These are phyloP conservation scores for Sporothrix protearum DNA, from an alignment of 2,329 filamentous ascomycete species.

Conservation along the genomic window DNA sequence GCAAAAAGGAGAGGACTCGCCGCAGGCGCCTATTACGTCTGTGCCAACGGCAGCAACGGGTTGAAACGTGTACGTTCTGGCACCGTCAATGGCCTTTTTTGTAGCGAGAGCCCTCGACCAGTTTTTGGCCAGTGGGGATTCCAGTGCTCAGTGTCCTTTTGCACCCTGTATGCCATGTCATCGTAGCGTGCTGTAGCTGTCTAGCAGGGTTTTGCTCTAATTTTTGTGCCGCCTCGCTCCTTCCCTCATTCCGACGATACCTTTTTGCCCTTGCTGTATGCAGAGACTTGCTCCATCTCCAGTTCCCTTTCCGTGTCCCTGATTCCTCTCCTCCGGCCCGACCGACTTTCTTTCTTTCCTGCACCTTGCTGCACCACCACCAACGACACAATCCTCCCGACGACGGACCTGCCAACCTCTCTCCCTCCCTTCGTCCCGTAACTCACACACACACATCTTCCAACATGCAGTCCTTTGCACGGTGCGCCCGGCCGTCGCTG, in stretches of 20 bases:
- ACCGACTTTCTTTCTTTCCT: constrained; percentile 13
- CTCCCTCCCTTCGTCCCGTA: constrained; percentile 10
- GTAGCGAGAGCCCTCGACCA: neutral
- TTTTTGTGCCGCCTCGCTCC: constrained; percentile 11
- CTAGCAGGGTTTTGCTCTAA: constrained; percentile 4
- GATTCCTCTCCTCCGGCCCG: constrained; percentile 1
- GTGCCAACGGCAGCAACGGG: neutral
- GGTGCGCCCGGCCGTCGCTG: constrained; percentile 64
- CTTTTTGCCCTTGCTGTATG: neutral
- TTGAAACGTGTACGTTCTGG: constrained; percentile 8
- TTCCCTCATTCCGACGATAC: constrained; percentile 16
- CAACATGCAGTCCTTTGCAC: constrained; percentile 81
- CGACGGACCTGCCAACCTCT: neutral
- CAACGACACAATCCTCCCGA: constrained; percentile 11
- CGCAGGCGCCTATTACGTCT: constrained; percentile 8
- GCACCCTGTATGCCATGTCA: neutral
- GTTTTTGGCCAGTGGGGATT: neutral
- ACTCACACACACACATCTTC: neutral
- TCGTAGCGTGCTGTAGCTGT: constrained; percentile 12
- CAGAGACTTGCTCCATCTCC: constrained; percentile 16
- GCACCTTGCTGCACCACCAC: neutral
- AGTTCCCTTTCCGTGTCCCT: constrained; percentile 11
- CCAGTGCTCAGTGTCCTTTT: constrained; percentile 12
- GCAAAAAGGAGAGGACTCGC: neutral
- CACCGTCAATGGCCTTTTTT: constrained; percentile 17